These are phyloP conservation scores for Salix dunnii DNA, from an alignment of 345 rosid genomes.

Conservation along the genomic window DNA sequence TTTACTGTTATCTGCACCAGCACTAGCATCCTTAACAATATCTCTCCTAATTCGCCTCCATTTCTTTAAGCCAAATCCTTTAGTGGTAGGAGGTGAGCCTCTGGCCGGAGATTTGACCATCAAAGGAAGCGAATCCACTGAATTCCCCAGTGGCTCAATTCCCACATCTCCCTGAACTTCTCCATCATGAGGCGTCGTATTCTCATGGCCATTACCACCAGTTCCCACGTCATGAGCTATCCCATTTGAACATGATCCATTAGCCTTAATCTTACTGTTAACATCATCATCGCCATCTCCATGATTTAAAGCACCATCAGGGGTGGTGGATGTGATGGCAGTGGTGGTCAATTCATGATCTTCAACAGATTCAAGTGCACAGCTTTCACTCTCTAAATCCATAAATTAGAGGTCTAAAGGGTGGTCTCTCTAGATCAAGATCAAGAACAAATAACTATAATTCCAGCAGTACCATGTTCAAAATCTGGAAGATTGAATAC, in stretches of 20 bases:
- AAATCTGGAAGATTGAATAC: conserved; percentile 21
- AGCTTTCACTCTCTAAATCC: conserved; percentile 44
- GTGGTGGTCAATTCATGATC: conserved; percentile 36
- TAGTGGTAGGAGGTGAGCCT: conserved; percentile 36
- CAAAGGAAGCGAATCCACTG: conserved; percentile 15
- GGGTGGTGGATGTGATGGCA: background rate
- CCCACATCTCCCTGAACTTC: conserved; percentile 18
- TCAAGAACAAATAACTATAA: conserved; percentile 48
- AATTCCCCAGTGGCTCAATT: conserved; percentile 11
- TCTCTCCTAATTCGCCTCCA: conserved; percentile 78
- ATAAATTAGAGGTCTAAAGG: conserved; percentile 18
- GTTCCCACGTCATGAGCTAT: conserved; percentile 13
- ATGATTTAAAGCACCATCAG: background rate
- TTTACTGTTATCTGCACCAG: conserved; percentile 41
- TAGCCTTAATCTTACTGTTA: conserved; percentile 22
- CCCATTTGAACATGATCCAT: conserved; percentile 37
- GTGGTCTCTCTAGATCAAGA: conserved; percentile 41
- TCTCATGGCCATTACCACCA: conserved; percentile 12
- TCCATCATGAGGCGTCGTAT: conserved; percentile 9
- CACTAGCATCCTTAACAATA: conserved; percentile 43
- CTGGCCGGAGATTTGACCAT: conserved; percentile 23
- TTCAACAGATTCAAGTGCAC: conserved; percentile 48
- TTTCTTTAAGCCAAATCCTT: conserved; percentile 73
- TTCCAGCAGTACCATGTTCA: conserved; percentile 42
- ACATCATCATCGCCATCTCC: conserved; percentile 3